Base-by-base conservation (phyloP, 768 basidiomycete genomes). In the Strobilomyces dryophilus region DNA sequence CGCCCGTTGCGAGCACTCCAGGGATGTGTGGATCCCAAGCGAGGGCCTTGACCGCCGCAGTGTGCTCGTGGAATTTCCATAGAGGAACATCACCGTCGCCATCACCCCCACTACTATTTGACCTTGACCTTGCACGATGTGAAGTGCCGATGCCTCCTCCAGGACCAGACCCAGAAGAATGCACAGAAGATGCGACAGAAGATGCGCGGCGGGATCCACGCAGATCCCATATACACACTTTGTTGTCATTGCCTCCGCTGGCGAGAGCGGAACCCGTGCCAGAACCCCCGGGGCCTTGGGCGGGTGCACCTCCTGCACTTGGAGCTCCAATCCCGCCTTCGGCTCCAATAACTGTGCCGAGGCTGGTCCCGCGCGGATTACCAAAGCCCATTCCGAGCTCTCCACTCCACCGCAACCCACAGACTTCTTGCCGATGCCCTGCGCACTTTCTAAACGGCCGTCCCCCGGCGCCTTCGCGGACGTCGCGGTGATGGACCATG, bases 181-280 rank as follows among this genome's bases (percentile, higher is more conserved):
- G 61, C 1, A 62, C 52, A 21, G 64, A 68, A 8, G 66, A 58
- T 3, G 64, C 65, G 11, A 57, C 51, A 3, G 63, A 61, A 11
- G 66, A 67, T 4, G 66, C 65, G 50, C 66, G 69, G 60, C 76
- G 75, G 7, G 81, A 80, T 9, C 87, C 89, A 51, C 89, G 78
- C 50, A 92, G 73, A 66, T 98, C 94, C 92, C 95, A 99, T 49
- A 99, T 93, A 62, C 92, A 93, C 17, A 99, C 90, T 73, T 98
- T 98, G 73, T 99, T 99, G 71, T 99, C 95, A 67, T 99, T 99
- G 0, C 95, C 95, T 2, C 95, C 95, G 59, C 89, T 92, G 4
- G 95, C 95, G 5, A 99, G 79, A 29, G 78, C 78, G 8, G 84
- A 84, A 8, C 68, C 67, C 58, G 57, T 76, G 61, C 47, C 70